A percentile compares a stretch with the other conserved stretches of the same genome.
Conservation (phyloP, 2,329 filamentous ascomycete species). For the Penicillium sp. region DNA sequence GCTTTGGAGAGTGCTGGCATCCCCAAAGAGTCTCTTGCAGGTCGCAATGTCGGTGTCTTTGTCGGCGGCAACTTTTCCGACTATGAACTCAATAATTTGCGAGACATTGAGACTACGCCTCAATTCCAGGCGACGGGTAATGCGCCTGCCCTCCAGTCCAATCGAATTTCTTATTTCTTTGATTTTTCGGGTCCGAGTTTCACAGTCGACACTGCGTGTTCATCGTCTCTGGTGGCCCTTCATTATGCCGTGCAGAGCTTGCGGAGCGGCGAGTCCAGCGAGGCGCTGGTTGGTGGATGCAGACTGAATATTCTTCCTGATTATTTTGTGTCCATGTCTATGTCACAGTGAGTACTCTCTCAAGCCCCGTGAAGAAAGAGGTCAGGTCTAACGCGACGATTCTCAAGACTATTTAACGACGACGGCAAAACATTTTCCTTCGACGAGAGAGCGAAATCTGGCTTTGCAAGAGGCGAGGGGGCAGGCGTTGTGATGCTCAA, state of each 20-base stretch:
- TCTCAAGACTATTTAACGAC: slow-evolving; percentile 22
- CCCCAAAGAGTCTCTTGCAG: slow-evolving; percentile 25
- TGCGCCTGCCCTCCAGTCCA: slow-evolving; percentile 21
- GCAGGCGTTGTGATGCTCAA: slow-evolving; percentile 35
- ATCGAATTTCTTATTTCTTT: slow-evolving; percentile 31
- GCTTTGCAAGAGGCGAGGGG: slow-evolving; percentile 38
- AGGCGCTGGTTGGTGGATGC: slow-evolving; percentile 26
- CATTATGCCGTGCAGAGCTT: slow-evolving; percentile 28
- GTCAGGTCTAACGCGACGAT: not conserved
- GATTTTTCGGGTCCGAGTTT: slow-evolving; percentile 29
- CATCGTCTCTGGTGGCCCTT: slow-evolving; percentile 26
- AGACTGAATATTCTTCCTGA: slow-evolving; percentile 29
- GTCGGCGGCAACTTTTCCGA: slow-evolving; percentile 23
- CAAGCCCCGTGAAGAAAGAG: not conserved
- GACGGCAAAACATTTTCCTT: slow-evolving; percentile 28
- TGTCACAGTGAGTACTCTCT: slow-evolving; percentile 20
- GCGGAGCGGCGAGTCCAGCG: slow-evolving; percentile 21
- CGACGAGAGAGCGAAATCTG: slow-evolving; percentile 27
- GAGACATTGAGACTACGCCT: slow-evolving; percentile 23
- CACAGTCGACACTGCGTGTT: slow-evolving; percentile 31
- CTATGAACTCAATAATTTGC: slow-evolving; percentile 23
- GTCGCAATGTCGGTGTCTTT: slow-evolving; percentile 24
- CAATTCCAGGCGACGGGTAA: slow-evolving; percentile 23
- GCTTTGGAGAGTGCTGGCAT: slow-evolving; percentile 30
- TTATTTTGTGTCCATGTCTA: slow-evolving; percentile 26